Evolutionary conservation across 164 flowering plant species (phyloP), one percentile per base, ranked within the genome.

Genomic region (Magnolia sinica): DNA sequence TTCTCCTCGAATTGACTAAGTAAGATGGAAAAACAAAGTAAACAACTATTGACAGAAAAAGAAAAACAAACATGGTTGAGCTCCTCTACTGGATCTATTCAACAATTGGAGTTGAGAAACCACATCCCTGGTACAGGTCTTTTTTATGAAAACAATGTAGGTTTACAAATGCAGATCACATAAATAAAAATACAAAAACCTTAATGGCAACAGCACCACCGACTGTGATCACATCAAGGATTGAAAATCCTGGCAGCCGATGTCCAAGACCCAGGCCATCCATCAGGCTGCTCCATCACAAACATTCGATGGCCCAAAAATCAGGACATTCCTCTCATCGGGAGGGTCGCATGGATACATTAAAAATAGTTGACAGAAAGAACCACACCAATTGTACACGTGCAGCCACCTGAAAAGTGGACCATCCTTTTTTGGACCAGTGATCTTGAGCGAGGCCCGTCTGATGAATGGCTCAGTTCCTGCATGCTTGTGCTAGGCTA

Each of bases 1-100:
- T 87, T 91, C 81, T 92, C 96, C 82, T 92, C 97, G 78, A 91
- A 95, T 87, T 90, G 97, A 88, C 98, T 95, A 55, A 27, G 31
- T 27, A 49, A 64, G 49, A 37, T 27, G 63, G 67, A 49, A 27
- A 64, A 71, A 49, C 29, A 74, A 61, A 4, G 72, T 65, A 27
- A 49, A 66, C 52, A 66, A 52, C 22, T 37, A 79, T 65, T 19
- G 71, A 59, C 72, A 68, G 22, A 19, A 6, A 11, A 45, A 27
- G 29, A 27, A 19, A 9, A 8, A 22, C 20, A 10, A 59, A 27
- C 0, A 70, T 55, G 37, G 23, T 50, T 14, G 8, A 6, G 16
- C 19, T 74, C 70, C 61, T 74, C 76, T 19, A 45, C 73, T n/a
- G 37, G 22, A 70, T 31, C 45, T 37, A 37, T 37, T 37, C 45